phyloP scores from a whole-genome alignment of 768 basidiomycete genomes.

The Pleurotus tuber-regium region DNA sequence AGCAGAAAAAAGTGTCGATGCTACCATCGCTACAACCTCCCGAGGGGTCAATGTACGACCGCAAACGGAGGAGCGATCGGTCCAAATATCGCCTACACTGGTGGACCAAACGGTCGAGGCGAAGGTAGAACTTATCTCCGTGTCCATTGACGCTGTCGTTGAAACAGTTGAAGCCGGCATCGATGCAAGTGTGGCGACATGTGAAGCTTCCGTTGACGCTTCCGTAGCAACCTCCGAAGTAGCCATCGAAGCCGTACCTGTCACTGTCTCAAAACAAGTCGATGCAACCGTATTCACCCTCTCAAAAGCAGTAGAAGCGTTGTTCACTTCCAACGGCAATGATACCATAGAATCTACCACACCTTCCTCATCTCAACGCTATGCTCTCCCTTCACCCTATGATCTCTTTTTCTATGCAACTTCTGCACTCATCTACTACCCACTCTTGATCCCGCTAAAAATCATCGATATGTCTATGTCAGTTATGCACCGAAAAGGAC shows the following conservation, averaged over 20 bases:
- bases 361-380: slow-evolving; percentile 19
- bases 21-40: slow-evolving; percentile 29
- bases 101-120: slow-evolving; percentile 34
- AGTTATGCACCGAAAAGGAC: slow-evolving; percentile 9
- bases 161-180: slow-evolving; percentile 20
- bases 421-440: slow-evolving; percentile 45
- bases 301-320: slow-evolving; percentile 32
- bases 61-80: slow-evolving; percentile 25
- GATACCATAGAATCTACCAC: slow-evolving; percentile 10
- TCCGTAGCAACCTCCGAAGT: slow-evolving; percentile 39
- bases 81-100: slow-evolving; percentile 35
- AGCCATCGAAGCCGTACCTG: slow-evolving; percentile 54
- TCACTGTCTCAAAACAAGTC: slow-evolving; percentile 40
- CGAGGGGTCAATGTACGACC: slow-evolving; percentile 31
- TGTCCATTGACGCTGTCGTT: slow-evolving; percentile 26
- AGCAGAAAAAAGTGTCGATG: slow-evolving; percentile 47
- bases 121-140: slow-evolving; percentile 26
- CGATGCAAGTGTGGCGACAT: slow-evolving; percentile 17
- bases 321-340: slow-evolving; percentile 16
- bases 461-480: slow-evolving; percentile 25
- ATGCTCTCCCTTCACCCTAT: slow-evolving; percentile 37
- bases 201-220: slow-evolving; percentile 52
- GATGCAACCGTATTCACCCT: slow-evolving; percentile 34
- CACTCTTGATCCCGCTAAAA: slow-evolving; percentile 47
- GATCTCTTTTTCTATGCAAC: slow-evolving; percentile 47